A percentile compares a stretch with the other conserved stretches of the same genome.
Evolutionary conservation across 805 yeast genomes (phyloP).

Genomic region (Candida coleopterorum): DNA sequence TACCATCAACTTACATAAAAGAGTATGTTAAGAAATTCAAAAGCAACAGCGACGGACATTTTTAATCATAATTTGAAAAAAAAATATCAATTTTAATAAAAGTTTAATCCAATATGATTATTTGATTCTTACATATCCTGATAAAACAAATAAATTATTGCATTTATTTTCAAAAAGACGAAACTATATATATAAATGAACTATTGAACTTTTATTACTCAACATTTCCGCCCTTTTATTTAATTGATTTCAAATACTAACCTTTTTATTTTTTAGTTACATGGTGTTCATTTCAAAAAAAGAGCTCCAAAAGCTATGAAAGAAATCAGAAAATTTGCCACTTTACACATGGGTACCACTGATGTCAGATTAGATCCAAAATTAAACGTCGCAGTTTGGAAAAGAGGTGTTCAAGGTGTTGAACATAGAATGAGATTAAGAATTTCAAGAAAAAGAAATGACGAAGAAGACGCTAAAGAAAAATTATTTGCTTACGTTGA

Average conservation of each 20-base stretch:
- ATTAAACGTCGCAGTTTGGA: slow-evolving; percentile 98
- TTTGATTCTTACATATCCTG: slow-evolving; percentile 6
- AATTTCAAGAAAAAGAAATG: slow-evolving; percentile 99
- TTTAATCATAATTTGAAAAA: no score
- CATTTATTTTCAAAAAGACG: neutral
- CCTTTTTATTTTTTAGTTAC: slow-evolving; percentile 56
- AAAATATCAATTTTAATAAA: no score
- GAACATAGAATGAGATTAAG: slow-evolving; percentile 97
- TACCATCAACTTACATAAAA: slow-evolving; percentile 99
- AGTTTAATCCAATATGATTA: slow-evolving; percentile 2
- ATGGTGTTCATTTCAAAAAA: slow-evolving; percentile 98
- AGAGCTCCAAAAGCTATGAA: slow-evolving; percentile 99
- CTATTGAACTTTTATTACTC: slow-evolving; percentile 3
- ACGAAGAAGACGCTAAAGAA: slow-evolving; percentile 98
- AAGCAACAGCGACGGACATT: neutral
- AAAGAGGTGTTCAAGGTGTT: slow-evolving; percentile 99
- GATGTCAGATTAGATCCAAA: slow-evolving; percentile 99
- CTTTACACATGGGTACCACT: slow-evolving; percentile 97
- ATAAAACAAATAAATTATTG: neutral
- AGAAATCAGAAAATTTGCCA: slow-evolving; percentile 98
- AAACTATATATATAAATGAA: neutral
- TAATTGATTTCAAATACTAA: slow-evolving; percentile 31
- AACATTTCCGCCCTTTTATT: neutral
- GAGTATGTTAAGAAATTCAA: slow-evolving; percentile 58
- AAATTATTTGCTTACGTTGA: slow-evolving; percentile 97